Evolutionary conservation across 345 rosid genomes (phyloP), one percentile per base, ranked within the genome.

Genomic region (Capsella bursapastoris): DNA sequence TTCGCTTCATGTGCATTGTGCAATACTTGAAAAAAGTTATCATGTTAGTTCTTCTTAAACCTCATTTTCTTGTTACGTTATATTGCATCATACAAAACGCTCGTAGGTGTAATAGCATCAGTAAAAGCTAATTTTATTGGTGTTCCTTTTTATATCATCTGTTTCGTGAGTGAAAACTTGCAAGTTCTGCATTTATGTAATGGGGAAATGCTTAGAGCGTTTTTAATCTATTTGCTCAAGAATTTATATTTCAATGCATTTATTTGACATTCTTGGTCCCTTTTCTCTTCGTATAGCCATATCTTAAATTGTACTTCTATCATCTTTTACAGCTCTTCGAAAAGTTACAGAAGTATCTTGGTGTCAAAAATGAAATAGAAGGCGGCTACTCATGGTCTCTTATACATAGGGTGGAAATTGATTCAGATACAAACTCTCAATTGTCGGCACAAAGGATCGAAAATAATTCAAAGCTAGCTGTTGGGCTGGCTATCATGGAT

Each of bases 291-390:
- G 38, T 60, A 62, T 25, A 41, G 11, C 27, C 35, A 28, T 22
- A 57, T 65, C 37, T 34, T 29, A 45, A 72, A 53, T 15, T 34
- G 10, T 48, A 4, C 66, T 49, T 56, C 68, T 61, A 18, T 73
- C 27, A 15, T 69, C 78, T 51, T 65, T 75, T 77, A 50, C 91
- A 96, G 99, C 82, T 92, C 49, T 83, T 85, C 68, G 86, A 83
- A 77, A 83, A 82, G 72, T 78, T 92, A 40, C 89, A 88, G 85
- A 86, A 82, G 81, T 83, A 85, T 78, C 86, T 90, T 60, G 97
- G 98, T 62, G 75, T 68, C 29, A 64, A 74, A 70, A 58, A 70
- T 51, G 82, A 79, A 44, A 0, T 79, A 45, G 76, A 64, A 48
- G 79, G 56, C 8, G 82, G 82, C 57, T 79, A 68, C 62, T 64